phyloP scores from a whole-genome alignment of 176 grass and related monocot genomes.

The Miscanthus lutarioriparius region DNA sequence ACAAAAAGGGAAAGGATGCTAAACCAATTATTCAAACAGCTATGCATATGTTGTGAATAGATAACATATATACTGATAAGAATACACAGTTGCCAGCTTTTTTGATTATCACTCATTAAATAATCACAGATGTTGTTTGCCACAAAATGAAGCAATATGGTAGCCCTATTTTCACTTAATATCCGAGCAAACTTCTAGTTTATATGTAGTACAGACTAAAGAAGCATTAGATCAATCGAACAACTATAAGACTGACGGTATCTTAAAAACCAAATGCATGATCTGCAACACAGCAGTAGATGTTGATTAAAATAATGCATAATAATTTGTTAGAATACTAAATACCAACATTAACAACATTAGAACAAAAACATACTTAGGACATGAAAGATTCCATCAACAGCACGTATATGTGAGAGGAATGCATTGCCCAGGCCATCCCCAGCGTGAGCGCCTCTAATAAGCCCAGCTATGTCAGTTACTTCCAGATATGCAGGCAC shows the following conservation, averaged over 20 bases:
- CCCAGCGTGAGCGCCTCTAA: slow-evolving; percentile 88
- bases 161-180: background rate
- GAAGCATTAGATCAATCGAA: background rate
- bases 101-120: background rate
- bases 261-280: background rate
- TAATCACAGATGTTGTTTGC: background rate
- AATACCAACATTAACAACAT: background rate
- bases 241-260: background rate
- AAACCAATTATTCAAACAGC: background rate
- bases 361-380: slow-evolving; percentile 65
- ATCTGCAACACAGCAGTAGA: background rate
- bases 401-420: slow-evolving; percentile 93
- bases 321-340: background rate
- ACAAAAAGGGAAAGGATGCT: background rate
- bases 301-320: slow-evolving; percentile 11
- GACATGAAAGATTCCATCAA: slow-evolving; percentile 99
- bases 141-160: slow-evolving; percentile 10
- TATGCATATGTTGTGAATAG: background rate
- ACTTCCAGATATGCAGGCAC: slow-evolving; percentile 90
- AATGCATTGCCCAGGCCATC: slow-evolving; percentile 93
- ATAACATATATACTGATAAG: background rate
- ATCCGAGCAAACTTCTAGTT: background rate
- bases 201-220: background rate
- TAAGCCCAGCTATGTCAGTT: slow-evolving; percentile 94
- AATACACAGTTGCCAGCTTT: background rate